Evolutionary conservation across 1,284 basidiomycete species (phyloP).

Genomic region (Heterobasidion irregulare): DNA sequence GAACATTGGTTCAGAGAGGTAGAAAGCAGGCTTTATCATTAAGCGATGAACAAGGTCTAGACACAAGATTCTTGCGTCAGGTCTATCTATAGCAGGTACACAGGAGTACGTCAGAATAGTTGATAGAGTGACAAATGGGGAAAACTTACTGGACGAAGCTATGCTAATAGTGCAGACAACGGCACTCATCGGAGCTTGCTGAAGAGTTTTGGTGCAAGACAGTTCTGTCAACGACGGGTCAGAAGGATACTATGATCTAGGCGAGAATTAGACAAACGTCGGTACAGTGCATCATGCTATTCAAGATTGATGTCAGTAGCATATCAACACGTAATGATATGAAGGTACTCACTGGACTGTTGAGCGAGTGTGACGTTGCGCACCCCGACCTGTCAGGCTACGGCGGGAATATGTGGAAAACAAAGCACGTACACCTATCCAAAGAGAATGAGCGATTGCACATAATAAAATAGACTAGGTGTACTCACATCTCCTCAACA

Average conservation of each 20-base stretch:
- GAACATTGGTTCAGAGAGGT: neutral
- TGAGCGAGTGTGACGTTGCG: slow-evolving; percentile 1
- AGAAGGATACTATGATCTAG: slow-evolving; percentile 1
- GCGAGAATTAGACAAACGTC: slow-evolving; percentile 46
- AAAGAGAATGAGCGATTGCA: neutral
- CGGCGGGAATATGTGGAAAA: neutral
- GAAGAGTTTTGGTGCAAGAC: slow-evolving; percentile 79
- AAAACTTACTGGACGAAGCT: neutral
- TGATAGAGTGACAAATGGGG: neutral
- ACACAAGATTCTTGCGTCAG: neutral
- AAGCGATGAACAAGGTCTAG: neutral
- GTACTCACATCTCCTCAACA: slow-evolving; percentile 75
- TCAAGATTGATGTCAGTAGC: slow-evolving; percentile 6
- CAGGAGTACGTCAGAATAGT: neutral
- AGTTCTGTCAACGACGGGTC: slow-evolving; percentile 37
- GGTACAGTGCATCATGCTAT: slow-evolving; percentile 85
- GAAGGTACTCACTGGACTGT: slow-evolving; percentile 17
- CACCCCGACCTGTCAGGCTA: neutral
- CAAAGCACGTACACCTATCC: slow-evolving; percentile 39
- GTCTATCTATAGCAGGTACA: neutral
- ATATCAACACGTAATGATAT: slow-evolving; percentile 1
- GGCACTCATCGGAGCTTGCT: slow-evolving; percentile 45
- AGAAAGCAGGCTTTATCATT: neutral
- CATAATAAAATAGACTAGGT: slow-evolving; percentile 3
- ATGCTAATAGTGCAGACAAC: neutral